phyloP scores from a whole-genome alignment of 768 basidiomycete genomes.

The Lentinula boryana region DNA sequence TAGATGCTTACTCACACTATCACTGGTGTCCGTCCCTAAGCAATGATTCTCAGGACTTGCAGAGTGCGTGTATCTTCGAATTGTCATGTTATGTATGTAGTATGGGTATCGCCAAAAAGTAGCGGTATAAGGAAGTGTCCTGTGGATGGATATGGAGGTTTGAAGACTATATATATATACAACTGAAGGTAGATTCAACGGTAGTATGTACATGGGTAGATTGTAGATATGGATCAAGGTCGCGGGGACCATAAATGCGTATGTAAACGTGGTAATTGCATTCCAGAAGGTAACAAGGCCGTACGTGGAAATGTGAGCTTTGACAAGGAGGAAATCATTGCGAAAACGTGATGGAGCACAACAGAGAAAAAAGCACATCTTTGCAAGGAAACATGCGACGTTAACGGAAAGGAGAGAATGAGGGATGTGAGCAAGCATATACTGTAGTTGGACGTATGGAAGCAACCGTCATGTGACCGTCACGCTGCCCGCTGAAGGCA shows the following conservation, averaged over 20 bases:
- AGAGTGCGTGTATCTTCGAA: no score
- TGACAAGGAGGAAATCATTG: not conserved
- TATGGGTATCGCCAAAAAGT: not conserved
- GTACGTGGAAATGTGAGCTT: not conserved
- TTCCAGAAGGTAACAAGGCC: no score
- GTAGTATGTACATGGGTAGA: not conserved
- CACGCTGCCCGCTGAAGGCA: no score
- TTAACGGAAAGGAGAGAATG: not conserved
- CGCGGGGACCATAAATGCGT: not conserved
- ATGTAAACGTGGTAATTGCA: no score
- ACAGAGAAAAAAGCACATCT: not conserved
- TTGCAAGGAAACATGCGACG: not conserved
- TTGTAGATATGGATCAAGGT: not conserved
- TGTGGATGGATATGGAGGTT: not conserved
- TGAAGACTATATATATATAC: not conserved
- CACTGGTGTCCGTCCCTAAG: no score
- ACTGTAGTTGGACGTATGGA: no score
- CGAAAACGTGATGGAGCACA: not conserved
- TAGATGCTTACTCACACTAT: no score
- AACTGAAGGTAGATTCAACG: not conserved
- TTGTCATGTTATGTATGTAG: no score
- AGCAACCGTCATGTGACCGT: no score
- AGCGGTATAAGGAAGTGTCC: no score
- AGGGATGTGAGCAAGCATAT: not conserved
- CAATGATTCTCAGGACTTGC: no score